Evolutionary conservation across 2,329 filamentous ascomycete species (phyloP), one percentile per base, ranked within the genome.

Genomic region (Mycosphaerella sp.): DNA sequence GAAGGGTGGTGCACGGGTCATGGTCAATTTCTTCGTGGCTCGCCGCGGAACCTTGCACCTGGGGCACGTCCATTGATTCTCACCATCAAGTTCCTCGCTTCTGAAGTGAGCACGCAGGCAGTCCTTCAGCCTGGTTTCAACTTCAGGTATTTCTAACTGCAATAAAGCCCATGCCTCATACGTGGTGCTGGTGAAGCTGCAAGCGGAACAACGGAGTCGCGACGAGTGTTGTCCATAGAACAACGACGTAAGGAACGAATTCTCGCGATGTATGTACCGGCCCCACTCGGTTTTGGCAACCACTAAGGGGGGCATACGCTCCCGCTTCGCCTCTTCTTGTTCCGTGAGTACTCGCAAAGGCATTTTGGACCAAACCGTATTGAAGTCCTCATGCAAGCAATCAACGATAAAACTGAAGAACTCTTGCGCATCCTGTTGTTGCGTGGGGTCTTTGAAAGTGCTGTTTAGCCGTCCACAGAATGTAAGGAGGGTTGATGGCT

Each of bases 391-490:
- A 62, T 92, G 86, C 10, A 97, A 76, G 60, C 86, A 84, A 50
- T 88, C 84, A 38, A 95, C 78, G 26, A 96, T 70, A 66, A 95
- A 95, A 44, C 84, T 83, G 61, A 92, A 84, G 62, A 95, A 95
- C 65, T 97, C 93, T 60, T 91, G 87, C 1, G 90, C 86, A 66
- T 98, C 93, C 71, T 97, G 93, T 67, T 97, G 92, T 47, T 82
- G 75, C 23, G 78, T 77, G 6, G 64, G 60, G 47, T 64, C 61
- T 32, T 58, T 56, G 40, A 88, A 85, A 11, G 85, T 87, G 6
- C 80, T 76, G 54, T 81, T 81, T 60, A 84, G 72, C 14, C 81
- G 77, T 4, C 80, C 80, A 62, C 85, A 85, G 57, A 89, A 83
- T 51, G 82, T 74, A 29, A 75, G 70, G 45, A 78, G 72, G 1